Evolutionary conservation across 257 asterid genomes (phyloP).

Genomic region (Eustoma russellianum): DNA sequence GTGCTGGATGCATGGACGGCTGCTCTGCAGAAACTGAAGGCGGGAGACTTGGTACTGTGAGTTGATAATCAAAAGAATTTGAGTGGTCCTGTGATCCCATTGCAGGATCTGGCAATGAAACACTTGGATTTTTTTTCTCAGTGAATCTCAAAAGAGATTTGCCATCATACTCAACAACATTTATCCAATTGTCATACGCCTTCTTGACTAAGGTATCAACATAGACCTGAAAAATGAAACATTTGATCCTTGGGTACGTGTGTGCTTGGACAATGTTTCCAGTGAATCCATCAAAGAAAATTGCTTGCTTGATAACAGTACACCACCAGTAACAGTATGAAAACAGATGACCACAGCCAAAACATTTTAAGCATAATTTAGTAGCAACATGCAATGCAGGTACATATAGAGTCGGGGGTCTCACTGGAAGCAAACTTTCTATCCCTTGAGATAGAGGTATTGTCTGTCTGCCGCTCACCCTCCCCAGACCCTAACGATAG

Average conservation of each 20-base stretch:
- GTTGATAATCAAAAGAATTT: slow-evolving; percentile 44
- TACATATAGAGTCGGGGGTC: too few species aligned
- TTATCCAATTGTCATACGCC: slow-evolving; percentile 89
- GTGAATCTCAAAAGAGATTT: slow-evolving; percentile 64
- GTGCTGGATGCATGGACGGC: slow-evolving; percentile 36
- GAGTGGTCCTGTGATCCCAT: slow-evolving; percentile 37
- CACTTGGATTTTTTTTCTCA: slow-evolving; percentile 32
- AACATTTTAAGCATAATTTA: too few species aligned
- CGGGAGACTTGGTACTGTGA: slow-evolving; percentile 44
- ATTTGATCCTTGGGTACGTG: not conserved
- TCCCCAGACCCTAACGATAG: too few species aligned
- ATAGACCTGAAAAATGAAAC: slow-evolving; percentile 41
- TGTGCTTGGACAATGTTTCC: too few species aligned
- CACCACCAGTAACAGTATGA: too few species aligned
- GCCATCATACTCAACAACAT: slow-evolving; percentile 84
- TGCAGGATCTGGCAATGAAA: slow-evolving; percentile 29
- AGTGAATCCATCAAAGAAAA: not conserved
- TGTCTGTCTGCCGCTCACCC: too few species aligned
- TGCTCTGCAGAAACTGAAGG: slow-evolving; percentile 50
- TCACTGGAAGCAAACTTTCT: too few species aligned
- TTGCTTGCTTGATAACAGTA: not conserved
- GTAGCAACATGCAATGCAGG: too few species aligned
- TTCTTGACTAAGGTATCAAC: slow-evolving; percentile 83
- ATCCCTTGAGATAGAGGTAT: too few species aligned
- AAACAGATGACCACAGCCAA: too few species aligned